Percentiles rank a stretch among this genome's conserved stretches.
These are phyloP conservation scores for Phaeotremella skinneri DNA, from an alignment of 768 basidiomycete species.

Conservation along the genomic window DNA sequence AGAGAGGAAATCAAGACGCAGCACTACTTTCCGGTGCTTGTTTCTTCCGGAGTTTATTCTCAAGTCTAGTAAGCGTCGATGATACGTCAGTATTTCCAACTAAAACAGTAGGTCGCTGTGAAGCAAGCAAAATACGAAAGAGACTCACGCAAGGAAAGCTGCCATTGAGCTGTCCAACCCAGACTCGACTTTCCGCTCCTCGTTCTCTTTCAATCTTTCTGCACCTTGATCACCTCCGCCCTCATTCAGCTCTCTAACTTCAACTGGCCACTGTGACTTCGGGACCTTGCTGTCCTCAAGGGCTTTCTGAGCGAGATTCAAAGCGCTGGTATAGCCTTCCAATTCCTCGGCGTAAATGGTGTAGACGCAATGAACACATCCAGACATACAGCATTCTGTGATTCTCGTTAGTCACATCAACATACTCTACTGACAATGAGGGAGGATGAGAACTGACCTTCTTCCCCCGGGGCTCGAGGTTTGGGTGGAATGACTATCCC, in stretches of 20 bases:
- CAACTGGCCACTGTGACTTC: slow-evolving; percentile 64
- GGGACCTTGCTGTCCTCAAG: slow-evolving; percentile 59
- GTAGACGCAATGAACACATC: slow-evolving; percentile 87
- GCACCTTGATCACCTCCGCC: slow-evolving; percentile 4
- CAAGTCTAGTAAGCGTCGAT: slow-evolving; percentile 24
- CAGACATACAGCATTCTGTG: slow-evolving; percentile 91
- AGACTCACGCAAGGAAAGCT: slow-evolving; percentile 64
- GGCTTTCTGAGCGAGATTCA: slow-evolving; percentile 58
- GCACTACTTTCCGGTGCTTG: slow-evolving; percentile 11
- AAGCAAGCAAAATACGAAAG: background rate
- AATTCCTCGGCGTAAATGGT: slow-evolving; percentile 78
- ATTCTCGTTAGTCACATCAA: slow-evolving; percentile 4
- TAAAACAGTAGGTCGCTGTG: background rate
- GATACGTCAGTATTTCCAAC: background rate
- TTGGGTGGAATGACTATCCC: slow-evolving; percentile 45
- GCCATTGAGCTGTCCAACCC: slow-evolving; percentile 55
- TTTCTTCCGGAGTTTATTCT: slow-evolving; percentile 41
- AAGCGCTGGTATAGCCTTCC: slow-evolving; percentile 61
- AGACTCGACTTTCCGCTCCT: slow-evolving; percentile 38
- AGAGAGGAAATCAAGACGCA: background rate
- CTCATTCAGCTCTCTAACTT: slow-evolving; percentile 52
- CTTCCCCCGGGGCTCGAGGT: slow-evolving; percentile 46
- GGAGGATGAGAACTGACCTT: slow-evolving; percentile 34
- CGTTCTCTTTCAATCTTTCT: slow-evolving; percentile 7
- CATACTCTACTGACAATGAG: background rate